A percentile compares a stretch with the other conserved stretches of the same genome.
phyloP scores from a whole-genome alignment of 768 basidiomycete species.

The Harrya chromipes region DNA sequence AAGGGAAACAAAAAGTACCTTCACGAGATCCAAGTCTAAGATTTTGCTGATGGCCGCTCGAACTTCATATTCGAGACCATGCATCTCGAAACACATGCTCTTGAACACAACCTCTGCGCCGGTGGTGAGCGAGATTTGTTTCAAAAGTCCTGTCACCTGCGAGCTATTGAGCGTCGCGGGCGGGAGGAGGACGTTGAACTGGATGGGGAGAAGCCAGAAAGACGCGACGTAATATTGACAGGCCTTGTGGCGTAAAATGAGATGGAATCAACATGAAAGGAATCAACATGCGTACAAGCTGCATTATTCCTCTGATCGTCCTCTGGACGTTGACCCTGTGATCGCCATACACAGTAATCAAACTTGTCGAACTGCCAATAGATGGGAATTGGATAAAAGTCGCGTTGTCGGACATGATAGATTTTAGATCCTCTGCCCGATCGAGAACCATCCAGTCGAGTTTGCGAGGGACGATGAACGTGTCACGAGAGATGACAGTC shows the following conservation, averaged over 20 bases:
- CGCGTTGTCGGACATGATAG: slow-evolving; percentile 94
- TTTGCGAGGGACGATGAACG: slow-evolving; percentile 92
- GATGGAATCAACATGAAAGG: slow-evolving; percentile 14
- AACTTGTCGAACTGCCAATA: slow-evolving; percentile 86
- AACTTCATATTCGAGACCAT: slow-evolving; percentile 91
- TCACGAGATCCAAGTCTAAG: slow-evolving; percentile 87
- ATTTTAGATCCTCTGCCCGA: slow-evolving; percentile 87
- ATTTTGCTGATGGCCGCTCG: slow-evolving; percentile 81
- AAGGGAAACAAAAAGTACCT: slow-evolving; percentile 45
- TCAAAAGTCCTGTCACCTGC: slow-evolving; percentile 80
- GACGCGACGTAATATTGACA: slow-evolving; percentile 97
- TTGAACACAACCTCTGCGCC: slow-evolving; percentile 97
- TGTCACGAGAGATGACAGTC: slow-evolving; percentile 86
- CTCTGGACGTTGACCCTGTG: slow-evolving; percentile 91
- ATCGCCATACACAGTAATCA: slow-evolving; percentile 94
- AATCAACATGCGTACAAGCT: slow-evolving; percentile 61
- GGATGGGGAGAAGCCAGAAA: slow-evolving; percentile 92
- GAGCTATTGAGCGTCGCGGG: slow-evolving; percentile 76
- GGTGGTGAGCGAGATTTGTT: slow-evolving; percentile 80
- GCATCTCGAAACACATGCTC: slow-evolving; percentile 96
- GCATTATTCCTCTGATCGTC: slow-evolving; percentile 92
- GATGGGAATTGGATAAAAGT: slow-evolving; percentile 94
- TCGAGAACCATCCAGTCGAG: slow-evolving; percentile 99
- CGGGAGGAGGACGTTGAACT: slow-evolving; percentile 89
- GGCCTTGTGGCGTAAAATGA: slow-evolving; percentile 48